Evolutionary conservation across 208 protist genomes (phyloP).

Genomic region (Acanthamoeba triangularis): DNA sequence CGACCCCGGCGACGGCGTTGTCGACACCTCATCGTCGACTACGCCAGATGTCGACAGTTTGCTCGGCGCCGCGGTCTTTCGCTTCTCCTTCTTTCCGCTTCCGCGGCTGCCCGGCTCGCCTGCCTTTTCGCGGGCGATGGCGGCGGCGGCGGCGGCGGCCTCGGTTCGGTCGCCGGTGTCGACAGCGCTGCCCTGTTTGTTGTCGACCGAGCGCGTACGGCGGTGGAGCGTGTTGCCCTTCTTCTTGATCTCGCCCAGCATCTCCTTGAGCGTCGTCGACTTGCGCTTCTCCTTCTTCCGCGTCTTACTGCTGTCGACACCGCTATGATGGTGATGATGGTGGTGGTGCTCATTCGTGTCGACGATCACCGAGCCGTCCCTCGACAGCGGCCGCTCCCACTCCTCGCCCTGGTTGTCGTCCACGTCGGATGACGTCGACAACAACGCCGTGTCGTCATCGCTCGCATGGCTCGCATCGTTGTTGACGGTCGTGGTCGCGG

Average conservation of each 20-base stretch:
- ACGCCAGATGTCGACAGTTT: neutral
- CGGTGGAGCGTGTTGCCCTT: conserved; percentile 38
- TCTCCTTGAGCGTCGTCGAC: conserved; percentile 50
- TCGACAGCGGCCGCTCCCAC: conserved; percentile 36
- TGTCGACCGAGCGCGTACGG: conserved; percentile 21
- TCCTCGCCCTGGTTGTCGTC: conserved; percentile 27
- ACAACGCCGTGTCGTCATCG: neutral
- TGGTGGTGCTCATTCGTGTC: neutral
- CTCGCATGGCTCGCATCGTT: neutral
- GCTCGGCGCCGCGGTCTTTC: neutral
- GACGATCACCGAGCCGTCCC: neutral
- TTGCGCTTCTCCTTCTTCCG: conserved; percentile 44
- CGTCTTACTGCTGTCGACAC: neutral
- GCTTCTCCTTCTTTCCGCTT: conserved; percentile 4
- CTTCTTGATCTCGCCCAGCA: conserved; percentile 65
- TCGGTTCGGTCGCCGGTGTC: neutral
- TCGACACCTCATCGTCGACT: neutral
- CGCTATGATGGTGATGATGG: neutral
- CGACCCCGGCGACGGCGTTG: neutral
- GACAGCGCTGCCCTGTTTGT: neutral
- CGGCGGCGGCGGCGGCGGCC: neutral
- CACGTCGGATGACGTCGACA: neutral
- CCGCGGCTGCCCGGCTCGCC: neutral
- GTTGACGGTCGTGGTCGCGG: neutral
- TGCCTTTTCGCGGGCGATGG: neutral